These are phyloP conservation scores for Adansonia gregorii DNA, from an alignment of 441 rosid genomes.

Conservation along the genomic window DNA sequence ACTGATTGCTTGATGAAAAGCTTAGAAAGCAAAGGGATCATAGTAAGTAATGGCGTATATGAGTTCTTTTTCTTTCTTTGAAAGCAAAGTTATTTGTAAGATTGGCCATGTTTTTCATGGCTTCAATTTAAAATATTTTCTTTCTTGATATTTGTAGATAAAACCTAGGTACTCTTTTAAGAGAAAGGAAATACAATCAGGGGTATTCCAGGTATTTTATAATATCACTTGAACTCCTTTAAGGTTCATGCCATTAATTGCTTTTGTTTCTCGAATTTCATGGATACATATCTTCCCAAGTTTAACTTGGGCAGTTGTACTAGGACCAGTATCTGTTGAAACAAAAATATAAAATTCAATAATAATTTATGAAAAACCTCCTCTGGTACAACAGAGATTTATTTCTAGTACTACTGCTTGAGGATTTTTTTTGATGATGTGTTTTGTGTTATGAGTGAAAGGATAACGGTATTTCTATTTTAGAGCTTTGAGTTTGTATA, in stretches of 20 bases:
- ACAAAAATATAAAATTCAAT: not conserved
- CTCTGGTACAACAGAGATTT: not conserved
- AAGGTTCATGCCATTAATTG: constrained; percentile 1
- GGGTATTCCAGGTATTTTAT: constrained; percentile 84
- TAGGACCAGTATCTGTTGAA: not conserved
- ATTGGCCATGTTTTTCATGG: constrained; percentile 19
- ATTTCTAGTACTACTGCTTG: not conserved
- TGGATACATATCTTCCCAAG: constrained; percentile 9
- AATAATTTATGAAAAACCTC: not conserved
- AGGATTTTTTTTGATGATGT: not conserved
- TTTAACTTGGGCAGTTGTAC: constrained; percentile 1
- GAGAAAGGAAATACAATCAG: constrained; percentile 89
- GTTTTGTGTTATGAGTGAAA: not conserved
- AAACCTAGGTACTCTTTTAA: constrained; percentile 96
- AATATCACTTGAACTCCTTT: not conserved
- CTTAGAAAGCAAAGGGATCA: constrained; percentile 91
- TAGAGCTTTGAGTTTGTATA: not conserved
- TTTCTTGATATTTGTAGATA: constrained; percentile 56
- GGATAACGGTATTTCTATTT: not conserved
- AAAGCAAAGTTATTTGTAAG: constrained; percentile 25
- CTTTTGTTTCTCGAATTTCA: constrained; percentile 14
- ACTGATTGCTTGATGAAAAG: constrained; percentile 96
- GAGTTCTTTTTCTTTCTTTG: constrained; percentile 6
- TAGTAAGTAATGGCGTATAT: constrained; percentile 50
- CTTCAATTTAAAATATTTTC: constrained; percentile 20